Evolutionary conservation across 1,284 basidiomycete species (phyloP).

Genomic region (Cystobasidium slooffiae): DNA sequence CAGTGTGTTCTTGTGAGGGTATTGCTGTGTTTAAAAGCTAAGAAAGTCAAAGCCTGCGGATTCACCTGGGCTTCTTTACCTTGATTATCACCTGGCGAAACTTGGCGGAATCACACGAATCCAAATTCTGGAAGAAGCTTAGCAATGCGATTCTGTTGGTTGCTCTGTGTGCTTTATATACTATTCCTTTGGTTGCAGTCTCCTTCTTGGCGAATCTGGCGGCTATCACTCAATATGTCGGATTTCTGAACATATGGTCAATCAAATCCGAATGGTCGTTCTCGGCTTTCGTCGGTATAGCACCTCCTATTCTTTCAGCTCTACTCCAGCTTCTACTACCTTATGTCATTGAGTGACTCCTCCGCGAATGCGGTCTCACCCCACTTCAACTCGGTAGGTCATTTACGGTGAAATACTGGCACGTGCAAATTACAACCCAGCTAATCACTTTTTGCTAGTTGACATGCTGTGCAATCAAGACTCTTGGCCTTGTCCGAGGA

Average conservation of each 20-base stretch:
- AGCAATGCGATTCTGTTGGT: conserved; percentile 76
- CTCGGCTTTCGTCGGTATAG: conserved; percentile 61
- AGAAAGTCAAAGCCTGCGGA: conserved; percentile 72
- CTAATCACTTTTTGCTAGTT: conserved; percentile 75
- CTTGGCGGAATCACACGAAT: conserved; percentile 71
- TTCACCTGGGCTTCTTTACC: conserved; percentile 80
- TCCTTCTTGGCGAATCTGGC: conserved; percentile 77
- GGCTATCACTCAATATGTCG: conserved; percentile 64
- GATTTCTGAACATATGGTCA: conserved; percentile 72
- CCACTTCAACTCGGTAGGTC: conserved; percentile 82
- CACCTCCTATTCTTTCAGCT: conserved; percentile 83
- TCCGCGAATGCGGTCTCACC: conserved; percentile 61
- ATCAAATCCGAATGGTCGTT: conserved; percentile 49
- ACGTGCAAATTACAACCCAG: conserved; percentile 83
- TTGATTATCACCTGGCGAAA: conserved; percentile 78
- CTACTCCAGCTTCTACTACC: conserved; percentile 88
- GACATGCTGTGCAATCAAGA: no score
- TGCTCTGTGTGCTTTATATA: conserved; percentile 80
- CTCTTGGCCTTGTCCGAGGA: no score
- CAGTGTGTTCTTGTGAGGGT: no score
- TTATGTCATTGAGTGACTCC: conserved; percentile 82
- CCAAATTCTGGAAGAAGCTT: conserved; percentile 68
- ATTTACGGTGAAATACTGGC: conserved; percentile 85
- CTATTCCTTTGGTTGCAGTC: conserved; percentile 79
- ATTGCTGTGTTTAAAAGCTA: conserved; percentile 61